Evolutionary conservation across 1,139 yeast species (phyloP), one percentile per base, ranked within the genome.

Genomic region (Hanseniaspora uvarum): DNA sequence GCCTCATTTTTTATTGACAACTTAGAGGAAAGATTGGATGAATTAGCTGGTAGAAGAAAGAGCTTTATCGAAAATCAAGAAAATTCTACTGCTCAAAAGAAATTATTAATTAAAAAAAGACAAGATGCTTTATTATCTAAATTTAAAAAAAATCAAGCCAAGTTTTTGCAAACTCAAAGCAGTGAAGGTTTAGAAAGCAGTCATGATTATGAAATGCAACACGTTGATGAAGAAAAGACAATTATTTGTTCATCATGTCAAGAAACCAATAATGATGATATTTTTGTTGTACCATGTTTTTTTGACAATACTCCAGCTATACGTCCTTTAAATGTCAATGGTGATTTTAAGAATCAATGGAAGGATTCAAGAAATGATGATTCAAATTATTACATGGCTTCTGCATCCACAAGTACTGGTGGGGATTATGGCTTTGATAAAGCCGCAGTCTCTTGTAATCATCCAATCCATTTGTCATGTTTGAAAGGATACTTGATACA

Each of bases 71-170:
- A 76, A 31, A 68, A 70, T 18, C 46, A 50, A 28, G 81, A 78
- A 50, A 74, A 71, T 56, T 83, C 81, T 14, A 68, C 70, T 54
- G 79, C 73, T 30, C 72, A 78, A 38, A 80, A 78, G 61, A 73
- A 72, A 41, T 68, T 82, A 56, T 59, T 81, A 12, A 88, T 88
- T 0, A 74, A 79, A 60, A 80, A 77, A 53, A 77, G 86, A 56
- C 87, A 82, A 63, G 75, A 76, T 36, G 83, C 79, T 61, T 74
- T 88, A 36, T 65, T 92, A 74, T 87, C 83, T 2, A 88, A 82
- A 59, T 83, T 94, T 71, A 78, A 80, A 57, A 80, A 77, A 58
- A 95, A 87, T 62, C 96, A 88, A 63, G 72, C 77, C 12, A 76
- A 73, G 64, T 89, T 89, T 65, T 76, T 83, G 61, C 75, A 77